Percentiles rank a stretch among this genome's conserved stretches.
These are phyloP conservation scores for Ostreobium quekettii DNA, from an alignment of 139 green algal species.

Conservation along the genomic window DNA sequence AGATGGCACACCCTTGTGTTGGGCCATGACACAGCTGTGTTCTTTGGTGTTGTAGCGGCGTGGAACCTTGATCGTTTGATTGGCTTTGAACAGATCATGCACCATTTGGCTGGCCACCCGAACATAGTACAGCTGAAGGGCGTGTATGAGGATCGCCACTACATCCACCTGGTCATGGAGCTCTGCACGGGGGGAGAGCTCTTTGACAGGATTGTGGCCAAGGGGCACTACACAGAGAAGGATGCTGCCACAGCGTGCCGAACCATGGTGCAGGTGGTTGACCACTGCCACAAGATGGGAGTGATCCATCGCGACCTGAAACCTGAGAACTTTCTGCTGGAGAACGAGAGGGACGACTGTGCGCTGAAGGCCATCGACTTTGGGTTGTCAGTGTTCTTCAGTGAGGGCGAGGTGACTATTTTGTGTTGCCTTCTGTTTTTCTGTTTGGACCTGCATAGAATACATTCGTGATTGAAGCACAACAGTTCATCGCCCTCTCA, in stretches of 20 bases:
- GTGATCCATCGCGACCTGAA: constrained; percentile 89
- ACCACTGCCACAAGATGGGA: constrained; percentile 85
- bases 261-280: constrained; percentile 76
- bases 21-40: too few species aligned
- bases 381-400: constrained; percentile 44
- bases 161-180: constrained; percentile 84
- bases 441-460: too few species aligned
- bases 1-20: too few species aligned
- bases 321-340: constrained; percentile 88
- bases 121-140: constrained; percentile 49
- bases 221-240: constrained; percentile 24
- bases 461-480: too few species aligned
- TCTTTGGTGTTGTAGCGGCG: too few species aligned
- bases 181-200: constrained; percentile 92
- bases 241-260: constrained; percentile 32
- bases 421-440: too few species aligned
- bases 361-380: constrained; percentile 46
- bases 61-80: neutral
- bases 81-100: constrained; percentile 20
- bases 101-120: constrained; percentile 29
- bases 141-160: constrained; percentile 76
- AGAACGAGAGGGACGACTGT: constrained; percentile 17
- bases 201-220: constrained; percentile 64
- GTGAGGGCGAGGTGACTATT: constrained; percentile 9
- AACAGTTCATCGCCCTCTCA: too few species aligned